phyloP scores from a whole-genome alignment of 495 filamentous ascomycete species.

The Chaetomium cochliodes region DNA sequence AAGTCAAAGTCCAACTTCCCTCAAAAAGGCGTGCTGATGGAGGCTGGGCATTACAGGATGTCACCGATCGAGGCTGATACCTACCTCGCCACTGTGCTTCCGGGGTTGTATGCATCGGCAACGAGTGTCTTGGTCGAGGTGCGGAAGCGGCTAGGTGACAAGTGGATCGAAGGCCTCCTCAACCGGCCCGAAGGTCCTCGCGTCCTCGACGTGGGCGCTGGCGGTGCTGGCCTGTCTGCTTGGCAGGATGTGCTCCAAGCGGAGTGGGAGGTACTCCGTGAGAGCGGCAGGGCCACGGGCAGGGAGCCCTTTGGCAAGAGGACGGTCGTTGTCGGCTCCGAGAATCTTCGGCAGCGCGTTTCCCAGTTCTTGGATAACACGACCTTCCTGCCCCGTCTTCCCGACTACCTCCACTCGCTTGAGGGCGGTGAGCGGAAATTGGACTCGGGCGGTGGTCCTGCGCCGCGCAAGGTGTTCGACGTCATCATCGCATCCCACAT shows the following conservation, averaged over 20 bases:
- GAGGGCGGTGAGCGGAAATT: conserved; percentile 43
- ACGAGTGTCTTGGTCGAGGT: conserved; percentile 77
- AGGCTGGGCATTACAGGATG: conserved; percentile 71
- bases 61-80: conserved; percentile 83
- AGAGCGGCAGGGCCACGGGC: conserved; percentile 44
- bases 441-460: conserved; percentile 39
- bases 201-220: conserved; percentile 81
- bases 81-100: conserved; percentile 74
- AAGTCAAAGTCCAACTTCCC: conserved; percentile 43
- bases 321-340: conserved; percentile 51
- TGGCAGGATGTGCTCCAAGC: conserved; percentile 81
- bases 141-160: conserved; percentile 74
- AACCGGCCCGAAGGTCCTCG: conserved; percentile 62
- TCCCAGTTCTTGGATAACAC: conserved; percentile 81
- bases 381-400: conserved; percentile 85
- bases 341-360: conserved; percentile 66
- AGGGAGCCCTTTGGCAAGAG: conserved; percentile 48
- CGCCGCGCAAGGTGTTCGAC: conserved; percentile 76
- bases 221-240: conserved; percentile 78
- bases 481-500: conserved; percentile 86
- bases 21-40: conserved; percentile 67
- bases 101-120: conserved; percentile 71
- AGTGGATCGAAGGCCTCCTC: conserved; percentile 73
- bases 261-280: conserved; percentile 68
- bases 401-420: conserved; percentile 75